Conservation (phyloP, 257 asterid genomes). For the Solanum raphanifolium region DNA sequence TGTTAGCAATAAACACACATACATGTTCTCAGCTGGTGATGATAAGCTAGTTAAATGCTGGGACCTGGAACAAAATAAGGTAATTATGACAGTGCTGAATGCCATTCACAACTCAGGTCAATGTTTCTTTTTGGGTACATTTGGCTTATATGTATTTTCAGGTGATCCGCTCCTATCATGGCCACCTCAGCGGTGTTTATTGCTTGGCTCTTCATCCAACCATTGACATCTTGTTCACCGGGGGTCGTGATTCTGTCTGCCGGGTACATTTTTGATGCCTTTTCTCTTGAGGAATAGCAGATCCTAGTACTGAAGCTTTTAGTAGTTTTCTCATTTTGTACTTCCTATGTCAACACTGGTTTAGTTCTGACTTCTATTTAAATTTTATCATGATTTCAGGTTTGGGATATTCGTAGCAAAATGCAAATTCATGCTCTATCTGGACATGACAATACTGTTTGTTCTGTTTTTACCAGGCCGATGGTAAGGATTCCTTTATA, state of each 20-base stretch:
- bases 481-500: conserved; percentile 20
- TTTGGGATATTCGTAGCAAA: conserved; percentile 96
- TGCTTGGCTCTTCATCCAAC: conserved; percentile 95
- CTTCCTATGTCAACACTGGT: conserved; percentile 42
- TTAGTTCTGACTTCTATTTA: neutral
- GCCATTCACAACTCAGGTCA: neutral
- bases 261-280: conserved; percentile 32
- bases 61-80: conserved; percentile 99
- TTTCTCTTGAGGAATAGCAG: neutral
- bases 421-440: conserved; percentile 80
- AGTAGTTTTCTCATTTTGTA: neutral
- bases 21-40: conserved; percentile 99
- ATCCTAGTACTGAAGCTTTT: neutral
- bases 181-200: conserved; percentile 97
- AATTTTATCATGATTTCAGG: neutral
- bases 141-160: conserved; percentile 6
- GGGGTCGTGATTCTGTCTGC: conserved; percentile 97
- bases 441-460: conserved; percentile 95
- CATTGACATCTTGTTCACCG: conserved; percentile 75
- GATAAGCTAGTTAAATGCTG: conserved; percentile 97
- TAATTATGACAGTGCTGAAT: conserved; percentile 8
- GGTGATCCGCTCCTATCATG: conserved; percentile 97
- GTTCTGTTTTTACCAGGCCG: conserved; percentile 90
- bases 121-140: neutral
- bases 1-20: conserved; percentile 77